These are phyloP conservation scores for Colletotrichum sp. DNA, from an alignment of 2,329 filamentous ascomycete species.

Conservation along the genomic window DNA sequence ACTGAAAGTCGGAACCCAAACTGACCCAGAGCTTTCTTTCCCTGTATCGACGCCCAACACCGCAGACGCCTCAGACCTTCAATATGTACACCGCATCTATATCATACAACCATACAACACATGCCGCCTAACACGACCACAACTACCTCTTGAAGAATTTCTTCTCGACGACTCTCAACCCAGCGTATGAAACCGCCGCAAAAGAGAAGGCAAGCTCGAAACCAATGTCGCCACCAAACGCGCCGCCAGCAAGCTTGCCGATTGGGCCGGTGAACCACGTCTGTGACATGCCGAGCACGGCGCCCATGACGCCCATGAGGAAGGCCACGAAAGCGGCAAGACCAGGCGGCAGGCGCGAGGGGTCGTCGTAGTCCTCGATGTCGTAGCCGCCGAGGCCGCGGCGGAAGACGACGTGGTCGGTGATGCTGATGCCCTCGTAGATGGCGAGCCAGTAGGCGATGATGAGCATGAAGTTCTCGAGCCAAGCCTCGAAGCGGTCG, in stretches of 20 bases:
- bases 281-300: constrained; percentile 74
- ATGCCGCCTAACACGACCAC: background rate
- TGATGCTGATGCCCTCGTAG: constrained; percentile 69
- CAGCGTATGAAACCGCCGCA: constrained; percentile 54
- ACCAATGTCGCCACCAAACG: constrained; percentile 51
- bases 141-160: constrained; percentile 41
- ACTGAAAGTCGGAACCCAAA: background rate
- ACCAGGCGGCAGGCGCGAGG: constrained; percentile 63
- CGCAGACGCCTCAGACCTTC: background rate
- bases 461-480: constrained; percentile 74
- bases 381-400: constrained; percentile 65
- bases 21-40: background rate
- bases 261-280: constrained; percentile 73
- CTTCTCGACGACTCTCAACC: constrained; percentile 51
- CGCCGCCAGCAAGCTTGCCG: constrained; percentile 60
- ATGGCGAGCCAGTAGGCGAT: constrained; percentile 79
- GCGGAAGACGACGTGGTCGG: constrained; percentile 74
- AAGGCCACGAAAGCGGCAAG: constrained; percentile 70
- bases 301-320: constrained; percentile 67
- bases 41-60: background rate
- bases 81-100: background rate
- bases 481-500: constrained; percentile 64
- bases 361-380: constrained; percentile 63
- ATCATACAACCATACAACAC: background rate
- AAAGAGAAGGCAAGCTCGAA: constrained; percentile 73